These are phyloP conservation scores for Aureobasidium uvarum DNA, from an alignment of 2,329 filamentous ascomycete genomes.

Conservation along the genomic window DNA sequence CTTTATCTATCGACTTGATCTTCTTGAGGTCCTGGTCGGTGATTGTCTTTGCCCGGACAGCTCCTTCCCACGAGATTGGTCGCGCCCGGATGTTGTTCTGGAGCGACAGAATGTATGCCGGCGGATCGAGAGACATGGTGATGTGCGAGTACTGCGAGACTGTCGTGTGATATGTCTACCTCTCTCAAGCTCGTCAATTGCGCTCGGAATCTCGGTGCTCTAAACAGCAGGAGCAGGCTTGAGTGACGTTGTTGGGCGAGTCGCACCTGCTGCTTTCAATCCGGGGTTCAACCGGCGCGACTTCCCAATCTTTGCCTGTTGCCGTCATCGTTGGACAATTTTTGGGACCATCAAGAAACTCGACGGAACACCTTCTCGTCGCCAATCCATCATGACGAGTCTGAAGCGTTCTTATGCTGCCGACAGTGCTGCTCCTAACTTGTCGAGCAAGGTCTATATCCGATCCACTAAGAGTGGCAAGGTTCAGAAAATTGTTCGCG, in stretches of 20 bases:
- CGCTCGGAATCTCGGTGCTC: not conserved
- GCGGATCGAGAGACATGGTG: slow-evolving; percentile 84
- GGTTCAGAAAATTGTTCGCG: slow-evolving; percentile 97
- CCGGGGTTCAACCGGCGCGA: slow-evolving; percentile 20
- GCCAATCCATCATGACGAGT: slow-evolving; percentile 54
- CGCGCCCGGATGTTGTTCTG: slow-evolving; percentile 97
- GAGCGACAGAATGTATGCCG: slow-evolving; percentile 80
- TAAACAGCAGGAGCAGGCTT: slow-evolving; percentile 4
- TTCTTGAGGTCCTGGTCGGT: slow-evolving; percentile 91
- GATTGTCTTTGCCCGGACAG: slow-evolving; percentile 87
- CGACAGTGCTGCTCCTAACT: slow-evolving; percentile 63
- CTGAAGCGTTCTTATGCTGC: slow-evolving; percentile 57
- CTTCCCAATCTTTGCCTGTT: slow-evolving; percentile 18
- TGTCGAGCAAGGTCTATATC: slow-evolving; percentile 95
- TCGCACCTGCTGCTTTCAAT: not conserved
- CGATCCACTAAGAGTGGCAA: slow-evolving; percentile 93
- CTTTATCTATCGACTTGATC: slow-evolving; percentile 96
- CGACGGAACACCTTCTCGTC: not conserved
- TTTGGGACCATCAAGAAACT: not conserved
- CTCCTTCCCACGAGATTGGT: slow-evolving; percentile 97
- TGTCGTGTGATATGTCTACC: not conserved
- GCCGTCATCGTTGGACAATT: slow-evolving; percentile 24
- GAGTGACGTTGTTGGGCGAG: slow-evolving; percentile 24
- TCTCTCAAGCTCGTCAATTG: slow-evolving; percentile 7
- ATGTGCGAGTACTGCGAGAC: not conserved